These are phyloP conservation scores for Akebia trifoliata DNA, from an alignment of 164 flowering plant genomes.

Conservation along the genomic window DNA sequence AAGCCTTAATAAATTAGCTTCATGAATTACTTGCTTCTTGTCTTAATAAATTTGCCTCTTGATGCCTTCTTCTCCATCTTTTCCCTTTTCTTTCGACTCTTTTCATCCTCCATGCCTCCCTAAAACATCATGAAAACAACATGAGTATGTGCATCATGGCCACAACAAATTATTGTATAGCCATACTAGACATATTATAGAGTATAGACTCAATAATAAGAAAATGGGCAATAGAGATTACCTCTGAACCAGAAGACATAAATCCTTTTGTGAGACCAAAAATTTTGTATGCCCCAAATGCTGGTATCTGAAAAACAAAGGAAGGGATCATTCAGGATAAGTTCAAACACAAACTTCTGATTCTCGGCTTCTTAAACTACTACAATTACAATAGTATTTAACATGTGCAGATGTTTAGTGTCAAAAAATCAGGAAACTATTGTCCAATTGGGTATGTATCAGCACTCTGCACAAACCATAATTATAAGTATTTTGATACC, in stretches of 20 bases:
- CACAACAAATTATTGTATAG: not conserved
- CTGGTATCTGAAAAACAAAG: constrained; percentile 59
- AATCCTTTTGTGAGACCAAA: constrained; percentile 55
- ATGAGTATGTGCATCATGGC: not conserved
- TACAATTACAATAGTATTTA: not conserved
- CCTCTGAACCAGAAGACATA: constrained; percentile 75
- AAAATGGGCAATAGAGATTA: constrained; percentile 15
- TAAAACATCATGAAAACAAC: constrained; percentile 17
- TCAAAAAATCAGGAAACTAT: too few relatives aligned
- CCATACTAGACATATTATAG: not conserved
- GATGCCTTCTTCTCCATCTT: constrained; percentile 94
- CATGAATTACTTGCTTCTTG: constrained; percentile 42
- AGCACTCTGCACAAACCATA: too few relatives aligned
- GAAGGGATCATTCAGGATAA: not conserved
- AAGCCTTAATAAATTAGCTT: too few relatives aligned
- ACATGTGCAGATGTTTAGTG: too few relatives aligned
- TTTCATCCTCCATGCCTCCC: constrained; percentile 79
- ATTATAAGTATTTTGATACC: too few relatives aligned
- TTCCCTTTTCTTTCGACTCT: constrained; percentile 85
- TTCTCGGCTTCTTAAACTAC: not conserved
- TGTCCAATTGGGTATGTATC: too few relatives aligned
- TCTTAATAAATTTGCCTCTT: constrained; percentile 54
- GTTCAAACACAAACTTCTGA: not conserved
- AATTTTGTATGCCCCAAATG: constrained; percentile 61
- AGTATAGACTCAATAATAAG: not conserved